Conservation (phyloP, 257 asterid species). For the Avicennia marina region DNA sequence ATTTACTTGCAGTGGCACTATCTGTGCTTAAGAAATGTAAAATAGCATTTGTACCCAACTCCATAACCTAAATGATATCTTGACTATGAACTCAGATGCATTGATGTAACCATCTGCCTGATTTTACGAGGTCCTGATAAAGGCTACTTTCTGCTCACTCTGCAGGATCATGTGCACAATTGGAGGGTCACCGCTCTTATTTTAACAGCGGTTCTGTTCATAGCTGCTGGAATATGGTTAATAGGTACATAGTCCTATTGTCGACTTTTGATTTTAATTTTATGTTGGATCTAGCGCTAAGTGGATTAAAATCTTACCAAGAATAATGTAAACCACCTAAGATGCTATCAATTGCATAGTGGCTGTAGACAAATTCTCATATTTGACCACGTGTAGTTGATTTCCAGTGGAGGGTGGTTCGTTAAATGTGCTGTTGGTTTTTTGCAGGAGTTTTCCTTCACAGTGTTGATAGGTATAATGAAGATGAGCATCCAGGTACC, state of each 20-base stretch:
- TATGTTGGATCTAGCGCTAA: no score
- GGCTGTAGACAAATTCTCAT: no score
- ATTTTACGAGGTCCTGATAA: neutral
- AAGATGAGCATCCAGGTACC: conserved; percentile 42
- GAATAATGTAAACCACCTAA: no score
- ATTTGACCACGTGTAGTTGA: no score
- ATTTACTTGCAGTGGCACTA: no score
- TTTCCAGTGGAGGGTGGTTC: neutral
- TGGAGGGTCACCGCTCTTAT: conserved; percentile 82
- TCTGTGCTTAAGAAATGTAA: no score
- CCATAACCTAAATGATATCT: no score
- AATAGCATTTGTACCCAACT: no score
- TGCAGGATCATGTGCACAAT: conserved; percentile 76
- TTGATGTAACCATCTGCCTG: no score
- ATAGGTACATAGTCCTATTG: conserved; percentile 36
- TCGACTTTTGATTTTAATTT: neutral
- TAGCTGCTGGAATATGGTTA: conserved; percentile 81
- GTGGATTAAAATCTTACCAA: no score
- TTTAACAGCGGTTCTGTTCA: conserved; percentile 68
- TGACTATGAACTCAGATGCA: neutral
- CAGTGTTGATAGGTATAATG: conserved; percentile 62
- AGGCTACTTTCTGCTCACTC: neutral
- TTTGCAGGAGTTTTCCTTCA: conserved; percentile 64
- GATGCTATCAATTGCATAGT: no score
- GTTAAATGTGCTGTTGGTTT: neutral